Conservation (phyloP, 257 asterid genomes). For the Gentiana straminea region DNA sequence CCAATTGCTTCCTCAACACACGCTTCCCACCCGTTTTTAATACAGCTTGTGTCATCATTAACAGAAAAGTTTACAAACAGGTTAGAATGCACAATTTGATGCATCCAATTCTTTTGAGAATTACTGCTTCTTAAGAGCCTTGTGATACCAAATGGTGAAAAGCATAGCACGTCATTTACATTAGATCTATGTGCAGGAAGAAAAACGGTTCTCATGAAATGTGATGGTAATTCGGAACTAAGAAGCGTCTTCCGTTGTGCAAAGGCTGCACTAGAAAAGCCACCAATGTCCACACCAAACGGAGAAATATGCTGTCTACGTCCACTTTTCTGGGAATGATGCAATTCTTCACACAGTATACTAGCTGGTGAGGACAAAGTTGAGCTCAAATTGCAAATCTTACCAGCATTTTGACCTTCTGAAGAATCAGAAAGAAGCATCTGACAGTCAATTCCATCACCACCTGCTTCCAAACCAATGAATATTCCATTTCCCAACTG, state of each 20-base stretch:
- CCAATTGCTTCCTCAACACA: conserved; percentile 58
- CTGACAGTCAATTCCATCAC: conserved; percentile 73
- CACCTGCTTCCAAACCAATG: conserved; percentile 60
- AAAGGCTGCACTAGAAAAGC: conserved; percentile 24
- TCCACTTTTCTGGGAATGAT: conserved; percentile 17
- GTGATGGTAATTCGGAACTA: conserved; percentile 30
- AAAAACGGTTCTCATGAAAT: conserved; percentile 44
- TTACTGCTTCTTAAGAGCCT: conserved; percentile 43
- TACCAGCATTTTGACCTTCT: conserved; percentile 11
- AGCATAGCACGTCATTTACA: conserved; percentile 54
- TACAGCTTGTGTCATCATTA: conserved; percentile 40
- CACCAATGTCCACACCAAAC: conserved; percentile 15
- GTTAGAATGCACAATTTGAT: conserved; percentile 53
- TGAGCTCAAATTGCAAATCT: conserved; percentile 14
- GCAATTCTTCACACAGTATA: conserved; percentile 15
- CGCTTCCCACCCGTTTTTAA: conserved; percentile 44
- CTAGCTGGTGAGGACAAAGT: conserved; percentile 15
- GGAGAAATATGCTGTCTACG: conserved; percentile 21
- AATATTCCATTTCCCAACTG: conserved; percentile 43
- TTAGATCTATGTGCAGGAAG: conserved; percentile 42
- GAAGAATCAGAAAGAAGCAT: conserved; percentile 30
- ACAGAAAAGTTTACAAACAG: conserved; percentile 34
- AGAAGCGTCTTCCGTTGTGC: conserved; percentile 25
- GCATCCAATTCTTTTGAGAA: conserved; percentile 29
- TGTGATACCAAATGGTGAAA: conserved; percentile 88